Percentiles rank a stretch among this genome's conserved stretches.
Conservation (phyloP, 768 basidiomycete genomes). For the Hebeloma cylindrosporum region DNA sequence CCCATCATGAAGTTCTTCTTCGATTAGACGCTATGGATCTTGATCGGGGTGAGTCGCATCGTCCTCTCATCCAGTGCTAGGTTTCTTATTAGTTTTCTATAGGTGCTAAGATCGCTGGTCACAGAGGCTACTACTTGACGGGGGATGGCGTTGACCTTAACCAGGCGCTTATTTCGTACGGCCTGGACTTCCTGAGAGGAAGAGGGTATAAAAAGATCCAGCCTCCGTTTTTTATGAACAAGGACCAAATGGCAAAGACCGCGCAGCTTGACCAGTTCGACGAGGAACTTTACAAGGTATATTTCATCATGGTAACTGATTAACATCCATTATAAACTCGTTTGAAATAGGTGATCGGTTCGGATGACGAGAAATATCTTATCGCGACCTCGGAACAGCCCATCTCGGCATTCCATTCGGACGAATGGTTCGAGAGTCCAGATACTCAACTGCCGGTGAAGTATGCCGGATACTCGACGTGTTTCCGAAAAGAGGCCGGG, state of each 20-base stretch:
- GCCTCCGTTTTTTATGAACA: slow-evolving; percentile 98
- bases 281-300: slow-evolving; percentile 94
- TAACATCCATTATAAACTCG: not conserved
- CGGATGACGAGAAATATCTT: slow-evolving; percentile 95
- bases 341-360: slow-evolving; percentile 66
- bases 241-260: slow-evolving; percentile 95
- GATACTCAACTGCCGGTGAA: slow-evolving; percentile 88
- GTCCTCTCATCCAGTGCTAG: not conserved
- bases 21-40: slow-evolving; percentile 95
- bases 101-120: slow-evolving; percentile 93
- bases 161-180: slow-evolving; percentile 93
- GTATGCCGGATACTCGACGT: slow-evolving; percentile 90
- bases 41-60: slow-evolving; percentile 71
- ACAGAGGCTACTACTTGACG: slow-evolving; percentile 95
- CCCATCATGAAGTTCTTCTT: slow-evolving; percentile 97
- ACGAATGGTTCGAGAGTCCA: slow-evolving; percentile 97
- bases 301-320: slow-evolving; percentile 13
- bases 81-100: slow-evolving; percentile 4
- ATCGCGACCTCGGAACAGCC: slow-evolving; percentile 99
- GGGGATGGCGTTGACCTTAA: slow-evolving; percentile 97
- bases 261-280: slow-evolving; percentile 98
- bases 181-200: slow-evolving; percentile 86
- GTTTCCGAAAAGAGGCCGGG: slow-evolving; percentile 99
- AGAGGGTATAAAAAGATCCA: slow-evolving; percentile 91
- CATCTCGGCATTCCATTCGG: slow-evolving; percentile 92